Evolutionary conservation across 768 basidiomycete species (phyloP).

Genomic region (Lentinula edodes): DNA sequence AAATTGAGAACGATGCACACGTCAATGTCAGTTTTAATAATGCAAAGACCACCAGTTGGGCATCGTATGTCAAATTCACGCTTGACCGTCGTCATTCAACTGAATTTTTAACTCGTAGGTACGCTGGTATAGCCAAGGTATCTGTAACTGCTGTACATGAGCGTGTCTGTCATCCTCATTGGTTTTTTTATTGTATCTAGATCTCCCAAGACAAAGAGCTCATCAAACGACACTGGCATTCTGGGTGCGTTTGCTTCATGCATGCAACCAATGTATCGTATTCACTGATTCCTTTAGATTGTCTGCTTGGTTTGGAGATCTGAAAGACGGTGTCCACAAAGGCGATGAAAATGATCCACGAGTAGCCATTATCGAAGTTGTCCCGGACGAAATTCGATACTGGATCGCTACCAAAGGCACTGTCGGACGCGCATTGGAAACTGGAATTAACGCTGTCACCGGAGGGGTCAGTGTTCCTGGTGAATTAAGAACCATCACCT

Average conservation of each 20-base stretch:
- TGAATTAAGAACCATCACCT: constrained; percentile 68
- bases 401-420: constrained; percentile 63
- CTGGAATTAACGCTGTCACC: constrained; percentile 51
- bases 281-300: constrained; percentile 30
- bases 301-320: constrained; percentile 79
- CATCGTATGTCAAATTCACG: constrained; percentile 32
- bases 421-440: constrained; percentile 54
- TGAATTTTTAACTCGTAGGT: constrained; percentile 23
- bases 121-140: constrained; percentile 67
- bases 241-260: constrained; percentile 28
- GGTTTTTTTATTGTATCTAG: background rate
- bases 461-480: constrained; percentile 68
- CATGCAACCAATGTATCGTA: background rate
- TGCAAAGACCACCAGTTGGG: constrained; percentile 69
- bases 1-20: constrained; percentile 68
- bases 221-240: constrained; percentile 64
- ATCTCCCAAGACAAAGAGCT: constrained; percentile 45
- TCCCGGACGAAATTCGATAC: constrained; percentile 78
- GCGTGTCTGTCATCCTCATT: background rate
- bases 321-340: constrained; percentile 79
- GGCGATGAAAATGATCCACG: constrained; percentile 80
- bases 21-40: constrained; percentile 82
- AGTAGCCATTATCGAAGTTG: constrained; percentile 71
- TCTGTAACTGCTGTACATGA: background rate
- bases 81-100: background rate